phyloP scores from a whole-genome alignment of 495 filamentous ascomycete species.

The Aspergillus ostianus region DNA sequence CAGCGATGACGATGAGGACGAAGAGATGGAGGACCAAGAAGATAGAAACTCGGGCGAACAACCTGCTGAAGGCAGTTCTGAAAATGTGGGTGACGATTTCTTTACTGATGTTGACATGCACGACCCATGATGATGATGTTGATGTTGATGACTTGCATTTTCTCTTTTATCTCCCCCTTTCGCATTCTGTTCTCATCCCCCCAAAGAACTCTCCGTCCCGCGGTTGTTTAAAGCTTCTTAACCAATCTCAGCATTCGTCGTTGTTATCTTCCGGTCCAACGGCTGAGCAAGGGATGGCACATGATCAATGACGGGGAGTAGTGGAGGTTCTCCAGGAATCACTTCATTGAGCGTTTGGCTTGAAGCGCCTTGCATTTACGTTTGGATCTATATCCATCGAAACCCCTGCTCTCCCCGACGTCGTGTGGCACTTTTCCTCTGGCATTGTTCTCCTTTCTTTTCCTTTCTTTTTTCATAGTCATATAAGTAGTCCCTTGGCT shows the following conservation, averaged over 20 bases:
- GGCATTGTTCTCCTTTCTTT: conserved; percentile 1
- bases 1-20: conserved; percentile 88
- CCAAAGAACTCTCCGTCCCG: neutral
- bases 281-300: conserved; percentile 15
- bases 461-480: conserved; percentile 10
- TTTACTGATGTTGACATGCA: conserved; percentile 58
- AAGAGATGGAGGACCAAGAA: conserved; percentile 87
- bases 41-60: conserved; percentile 47
- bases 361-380: conserved; percentile 18
- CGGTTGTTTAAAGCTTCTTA: neutral
- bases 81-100: conserved; percentile 66
- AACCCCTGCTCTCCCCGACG: conserved; percentile 16
- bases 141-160: conserved; percentile 9
- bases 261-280: conserved; percentile 2
- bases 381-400: conserved; percentile 20
- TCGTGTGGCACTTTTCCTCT: conserved; percentile 15
- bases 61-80: conserved; percentile 45
- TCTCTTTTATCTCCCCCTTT: conserved; percentile 5
- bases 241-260: neutral
- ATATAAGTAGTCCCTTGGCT: conserved; percentile 18
- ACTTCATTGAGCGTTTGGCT: conserved; percentile 19
- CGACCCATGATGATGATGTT: conserved; percentile 33
- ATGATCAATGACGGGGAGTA: conserved; percentile 20
- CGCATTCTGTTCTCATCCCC: conserved; percentile 1
- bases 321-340: conserved; percentile 15